Base-by-base conservation (phyloP, 23 red algal genomes). In the Gracilaria gracilis region DNA sequence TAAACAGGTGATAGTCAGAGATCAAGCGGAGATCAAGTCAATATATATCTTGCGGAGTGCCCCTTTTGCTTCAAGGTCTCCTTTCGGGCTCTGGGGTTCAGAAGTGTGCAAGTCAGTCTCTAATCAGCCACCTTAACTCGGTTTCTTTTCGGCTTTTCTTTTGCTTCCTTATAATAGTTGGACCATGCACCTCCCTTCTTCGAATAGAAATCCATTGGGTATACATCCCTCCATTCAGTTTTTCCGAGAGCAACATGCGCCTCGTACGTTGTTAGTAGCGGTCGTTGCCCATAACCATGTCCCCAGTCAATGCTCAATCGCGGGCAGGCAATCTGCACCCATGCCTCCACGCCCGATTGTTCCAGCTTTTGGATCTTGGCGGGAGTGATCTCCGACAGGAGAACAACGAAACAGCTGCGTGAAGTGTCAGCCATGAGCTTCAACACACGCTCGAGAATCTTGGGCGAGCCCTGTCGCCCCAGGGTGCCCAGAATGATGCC, bases 161-260 rank as follows among this genome's bases (percentile, higher is more conserved):
- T 50, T 17, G 49, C 37, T 59, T 86, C 36, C 34, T 88, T 88
- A 47, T 90, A 96, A 79, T 99, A 99, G 65, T 99, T 99, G 58
- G 71, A 71, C 97, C 97, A 99, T 65, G 87, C 86, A 78, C 93
- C 95, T 16, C 94, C 97, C 25, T 88, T 67, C 55, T 96, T 96
- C 28, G 97, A 75, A 66, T 99, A 99, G 65, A 88, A 99, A 79
- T 99, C 97, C 97, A 99, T 99, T 20, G 97, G 97, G 80, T 99
- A 99, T 7, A 57, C 58, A 15, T 85, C 70, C 25, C 84, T 83
- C 97, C 97, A 99, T 29, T 81, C 59, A 12, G 80, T 64, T 46
- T 86, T 69, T 20, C 97, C 97, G 14, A 99, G 38, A 19, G 94
- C 94, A 17, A 96, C 94, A 36, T 89, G 66, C 20, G 91, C 86